Conservation (phyloP, 768 basidiomycete genomes). For the Pleurotus giganteus region DNA sequence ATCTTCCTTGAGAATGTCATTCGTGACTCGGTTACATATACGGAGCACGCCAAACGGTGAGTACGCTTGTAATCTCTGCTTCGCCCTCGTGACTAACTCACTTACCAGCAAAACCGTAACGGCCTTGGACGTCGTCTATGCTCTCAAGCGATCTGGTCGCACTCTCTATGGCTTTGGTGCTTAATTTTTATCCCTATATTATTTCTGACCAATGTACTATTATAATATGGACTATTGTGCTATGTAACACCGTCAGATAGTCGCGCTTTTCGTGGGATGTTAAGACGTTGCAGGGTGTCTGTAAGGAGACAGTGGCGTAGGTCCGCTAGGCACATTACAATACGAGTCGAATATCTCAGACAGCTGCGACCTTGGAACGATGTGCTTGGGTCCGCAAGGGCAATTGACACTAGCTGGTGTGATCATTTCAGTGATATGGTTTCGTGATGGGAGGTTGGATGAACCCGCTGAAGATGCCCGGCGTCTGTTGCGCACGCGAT, state of each 20-base stretch:
- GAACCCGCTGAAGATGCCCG: slow-evolving; percentile 47
- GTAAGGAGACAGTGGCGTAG: slow-evolving; percentile 1
- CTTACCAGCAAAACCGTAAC: slow-evolving; percentile 72
- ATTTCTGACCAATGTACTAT: not conserved
- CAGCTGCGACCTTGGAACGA: slow-evolving; percentile 9
- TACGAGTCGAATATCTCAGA: slow-evolving; percentile 5
- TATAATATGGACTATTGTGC: no score
- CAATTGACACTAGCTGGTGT: not conserved
- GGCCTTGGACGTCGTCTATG: slow-evolving; percentile 80
- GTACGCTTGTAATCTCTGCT: slow-evolving; percentile 11
- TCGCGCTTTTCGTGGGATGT: no score
- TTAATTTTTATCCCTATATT: slow-evolving; percentile 24
- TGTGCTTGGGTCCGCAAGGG: slow-evolving; percentile 1
- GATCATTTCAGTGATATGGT: not conserved
- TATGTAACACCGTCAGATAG: no score
- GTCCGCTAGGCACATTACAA: not conserved
- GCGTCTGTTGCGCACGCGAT: slow-evolving; percentile 28
- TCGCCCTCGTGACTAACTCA: slow-evolving; percentile 6
- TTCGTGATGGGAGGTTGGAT: not conserved
- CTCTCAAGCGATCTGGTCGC: slow-evolving; percentile 70
- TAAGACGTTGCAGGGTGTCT: not conserved
- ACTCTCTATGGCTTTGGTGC: slow-evolving; percentile 85
- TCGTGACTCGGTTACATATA: slow-evolving; percentile 90
- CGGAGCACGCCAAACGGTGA: slow-evolving; percentile 86
- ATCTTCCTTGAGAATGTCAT: slow-evolving; percentile 73